Percentiles rank a stretch among this genome's conserved stretches.
These are phyloP conservation scores for Biscogniauxia sp. DNA, from an alignment of 2,329 filamentous ascomycete genomes.

Conservation along the genomic window DNA sequence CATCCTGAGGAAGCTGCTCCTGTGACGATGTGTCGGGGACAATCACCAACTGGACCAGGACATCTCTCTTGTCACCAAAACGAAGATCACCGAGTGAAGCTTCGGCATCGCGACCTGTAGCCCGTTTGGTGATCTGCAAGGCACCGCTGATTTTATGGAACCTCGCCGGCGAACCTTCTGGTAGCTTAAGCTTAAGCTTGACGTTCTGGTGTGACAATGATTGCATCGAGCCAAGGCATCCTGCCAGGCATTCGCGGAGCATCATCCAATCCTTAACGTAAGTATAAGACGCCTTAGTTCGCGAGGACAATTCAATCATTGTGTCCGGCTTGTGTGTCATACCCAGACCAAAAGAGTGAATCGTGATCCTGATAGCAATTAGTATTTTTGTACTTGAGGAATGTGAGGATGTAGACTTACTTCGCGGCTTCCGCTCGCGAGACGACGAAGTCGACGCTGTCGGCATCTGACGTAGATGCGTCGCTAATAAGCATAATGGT, in stretches of 20 bases:
- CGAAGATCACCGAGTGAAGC: slow-evolving; percentile 86
- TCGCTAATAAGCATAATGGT: slow-evolving; percentile 97
- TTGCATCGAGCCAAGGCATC: slow-evolving; percentile 87
- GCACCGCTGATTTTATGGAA: slow-evolving; percentile 99
- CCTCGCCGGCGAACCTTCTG: slow-evolving; percentile 94
- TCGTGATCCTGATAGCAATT: slow-evolving; percentile 65
- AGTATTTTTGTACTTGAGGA: slow-evolving; percentile 14
- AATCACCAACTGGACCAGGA: slow-evolving; percentile 92
- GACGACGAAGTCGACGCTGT: slow-evolving; percentile 96
- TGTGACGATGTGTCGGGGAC: slow-evolving; percentile 78
- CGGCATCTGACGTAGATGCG: slow-evolving; percentile 87
- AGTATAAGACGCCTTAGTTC: slow-evolving; percentile 94
- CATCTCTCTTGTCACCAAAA: slow-evolving; percentile 92
- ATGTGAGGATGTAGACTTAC: slow-evolving; percentile 46
- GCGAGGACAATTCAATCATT: slow-evolving; percentile 94
- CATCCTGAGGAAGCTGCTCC: slow-evolving; percentile 85
- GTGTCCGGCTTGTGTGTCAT: slow-evolving; percentile 98
- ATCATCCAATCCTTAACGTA: slow-evolving; percentile 99
- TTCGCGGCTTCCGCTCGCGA: slow-evolving; percentile 96
- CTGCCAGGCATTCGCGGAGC: slow-evolving; percentile 92
- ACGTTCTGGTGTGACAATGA: slow-evolving; percentile 97
- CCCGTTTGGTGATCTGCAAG: slow-evolving; percentile 92
- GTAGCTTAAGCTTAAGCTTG: slow-evolving; percentile 88
- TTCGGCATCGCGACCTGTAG: slow-evolving; percentile 90
- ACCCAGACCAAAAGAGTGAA: slow-evolving; percentile 94